Base-by-base conservation (phyloP, 306 rosid species). In the Prunus padus region DNA sequence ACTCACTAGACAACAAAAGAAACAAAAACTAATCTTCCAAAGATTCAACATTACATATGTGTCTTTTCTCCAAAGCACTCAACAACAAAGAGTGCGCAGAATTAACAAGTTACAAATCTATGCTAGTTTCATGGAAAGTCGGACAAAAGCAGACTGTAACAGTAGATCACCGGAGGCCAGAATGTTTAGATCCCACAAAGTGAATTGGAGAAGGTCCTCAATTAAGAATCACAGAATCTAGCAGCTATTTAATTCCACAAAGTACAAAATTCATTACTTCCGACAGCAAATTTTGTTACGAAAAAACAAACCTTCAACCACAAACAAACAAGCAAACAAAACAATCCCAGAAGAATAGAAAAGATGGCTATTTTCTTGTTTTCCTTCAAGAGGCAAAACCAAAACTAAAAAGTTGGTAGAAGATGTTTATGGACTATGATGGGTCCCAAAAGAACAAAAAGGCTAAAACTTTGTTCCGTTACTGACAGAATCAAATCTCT, bases 401-500 rank as follows among this genome's bases (percentile, higher is more conserved):
- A 45, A 51, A 49, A 47, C 59, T 14, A 26, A 59, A 54, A 19
- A 12, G 54, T 47, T 16, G 2, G 8, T 15, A 57, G 28, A 15
- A 63, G 42, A 28, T 22, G 52, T 42, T 40, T 66, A 42, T 42
- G 10, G 6, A 2, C 52, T 10, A 31, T 22, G 19, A 2, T 66
- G 50, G 49, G 69, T 10, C 25, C 25, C 4, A 16, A 19, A 0
- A 49, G 42, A 69, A 69, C 11, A 16, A 30, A 51, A 50, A 18
- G 62, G 30, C 22, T 18, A 8, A n/a, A 45, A 63, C 69, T 74
- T 33, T 63, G 56, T 26, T 28, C 20, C 23, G 68, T 3, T 44
- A n/a, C 69, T 59, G 69, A 22, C 61, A 45, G 37, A 63, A 62
- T n/a, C 61, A 30, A 74, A 62, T 62, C 65, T 20, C 65, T 33